phyloP scores from a whole-genome alignment of 208 protist genomes.

The Plasmodiophora brassicae region DNA sequence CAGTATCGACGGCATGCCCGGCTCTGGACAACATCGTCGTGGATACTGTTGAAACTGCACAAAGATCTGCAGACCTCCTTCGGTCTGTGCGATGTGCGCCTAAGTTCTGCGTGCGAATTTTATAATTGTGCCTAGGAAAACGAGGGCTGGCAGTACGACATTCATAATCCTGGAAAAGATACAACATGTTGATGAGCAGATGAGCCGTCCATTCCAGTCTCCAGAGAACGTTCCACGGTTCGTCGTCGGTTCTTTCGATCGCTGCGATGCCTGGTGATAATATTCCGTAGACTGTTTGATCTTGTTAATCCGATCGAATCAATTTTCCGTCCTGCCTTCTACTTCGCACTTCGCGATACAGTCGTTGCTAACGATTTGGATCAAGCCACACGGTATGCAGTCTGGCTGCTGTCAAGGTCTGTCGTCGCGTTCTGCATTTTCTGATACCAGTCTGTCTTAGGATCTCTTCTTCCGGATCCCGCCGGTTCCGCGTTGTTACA shows the following conservation, averaged over 20 bases:
- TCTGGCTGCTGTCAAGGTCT: background rate
- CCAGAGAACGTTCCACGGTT: constrained; percentile 49
- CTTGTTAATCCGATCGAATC: constrained; percentile 65
- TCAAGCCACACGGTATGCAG: constrained; percentile 59
- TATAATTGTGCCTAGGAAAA: too few relatives aligned
- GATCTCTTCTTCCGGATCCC: constrained; percentile 42
- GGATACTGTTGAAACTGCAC: constrained; percentile 80
- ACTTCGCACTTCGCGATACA: constrained; percentile 89
- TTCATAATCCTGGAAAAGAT: constrained; percentile 90
- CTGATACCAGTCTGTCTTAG: constrained; percentile 43
- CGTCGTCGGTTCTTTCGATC: too few relatives aligned
- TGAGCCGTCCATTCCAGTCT: constrained; percentile 58
- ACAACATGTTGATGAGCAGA: constrained; percentile 37
- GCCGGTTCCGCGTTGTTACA: constrained; percentile 49
- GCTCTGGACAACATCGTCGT: constrained; percentile 93
- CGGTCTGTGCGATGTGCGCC: too few relatives aligned
- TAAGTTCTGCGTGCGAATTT: too few relatives aligned
- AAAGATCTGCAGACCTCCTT: constrained; percentile 68
- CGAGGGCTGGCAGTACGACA: constrained; percentile 87
- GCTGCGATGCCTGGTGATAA: too few relatives aligned
- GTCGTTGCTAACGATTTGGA: constrained; percentile 84
- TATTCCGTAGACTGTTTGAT: constrained; percentile 35
- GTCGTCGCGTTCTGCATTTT: background rate
- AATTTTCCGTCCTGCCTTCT: constrained; percentile 85
- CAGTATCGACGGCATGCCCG: constrained; percentile 88